phyloP scores from a whole-genome alignment of 1,139 yeast species.

The Pichia sp. region DNA sequence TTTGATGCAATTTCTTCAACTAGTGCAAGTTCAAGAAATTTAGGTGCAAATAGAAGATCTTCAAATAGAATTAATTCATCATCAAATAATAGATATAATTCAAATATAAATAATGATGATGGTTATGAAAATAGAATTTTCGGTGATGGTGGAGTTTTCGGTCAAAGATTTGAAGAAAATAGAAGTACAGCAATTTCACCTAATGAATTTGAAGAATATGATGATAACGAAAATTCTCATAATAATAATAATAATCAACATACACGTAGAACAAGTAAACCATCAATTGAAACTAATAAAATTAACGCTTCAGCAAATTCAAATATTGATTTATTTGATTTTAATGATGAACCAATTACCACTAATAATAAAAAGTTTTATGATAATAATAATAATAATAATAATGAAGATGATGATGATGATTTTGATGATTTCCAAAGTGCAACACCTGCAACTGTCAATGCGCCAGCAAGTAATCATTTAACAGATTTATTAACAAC shows the following conservation, averaged over 20 bases:
- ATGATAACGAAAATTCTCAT: conserved; percentile 35
- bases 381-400: conserved; percentile 13
- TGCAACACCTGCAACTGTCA: conserved; percentile 14
- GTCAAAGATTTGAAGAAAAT: conserved; percentile 55
- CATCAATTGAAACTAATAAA: conserved; percentile 40
- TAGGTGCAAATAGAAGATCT: conserved; percentile 32
- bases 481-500: conserved; percentile 31
- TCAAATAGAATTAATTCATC: conserved; percentile 36
- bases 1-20: conserved; percentile 32
- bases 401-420: conserved; percentile 63
- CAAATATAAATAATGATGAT: conserved; percentile 48
- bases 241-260: not conserved
- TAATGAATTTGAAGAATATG: conserved; percentile 66
- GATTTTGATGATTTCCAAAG: conserved; percentile 94
- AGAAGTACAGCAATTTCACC: conserved; percentile 27
- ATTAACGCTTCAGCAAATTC: conserved; percentile 37
- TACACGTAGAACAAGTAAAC: conserved; percentile 25
- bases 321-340: conserved; percentile 48
- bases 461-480: not conserved
- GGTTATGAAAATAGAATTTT: conserved; percentile 49
- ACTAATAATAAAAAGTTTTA: not conserved
- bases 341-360: conserved; percentile 26
- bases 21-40: conserved; percentile 44
- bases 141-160: conserved; percentile 79
- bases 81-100: conserved; percentile 22